Evolutionary conservation across 495 filamentous ascomycete genomes (phyloP).

Genomic region (Gamarada debralockiae): DNA sequence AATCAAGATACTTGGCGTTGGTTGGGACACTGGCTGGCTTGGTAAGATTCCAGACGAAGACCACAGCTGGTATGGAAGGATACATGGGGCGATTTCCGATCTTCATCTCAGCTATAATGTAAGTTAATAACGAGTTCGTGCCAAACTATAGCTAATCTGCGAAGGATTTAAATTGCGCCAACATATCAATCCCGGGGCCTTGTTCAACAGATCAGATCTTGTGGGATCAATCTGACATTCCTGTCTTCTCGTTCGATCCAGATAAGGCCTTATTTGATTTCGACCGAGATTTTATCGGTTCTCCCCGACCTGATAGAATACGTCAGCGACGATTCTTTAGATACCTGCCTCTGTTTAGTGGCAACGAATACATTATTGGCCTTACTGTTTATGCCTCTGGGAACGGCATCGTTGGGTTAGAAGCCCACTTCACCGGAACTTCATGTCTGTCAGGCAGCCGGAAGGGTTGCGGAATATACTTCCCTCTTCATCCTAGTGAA

Average conservation of each 20-base stretch:
- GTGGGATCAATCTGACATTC: slow-evolving; percentile 15
- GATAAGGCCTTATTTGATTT: slow-evolving; percentile 11
- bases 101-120: slow-evolving; percentile 5
- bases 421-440: slow-evolving; percentile 7
- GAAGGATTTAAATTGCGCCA: slow-evolving; percentile 9
- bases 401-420: slow-evolving; percentile 4
- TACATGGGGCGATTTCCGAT: background rate
- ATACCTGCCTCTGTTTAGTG: slow-evolving; percentile 13
- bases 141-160: background rate
- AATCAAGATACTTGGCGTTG: slow-evolving; percentile 7
- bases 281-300: slow-evolving; percentile 7
- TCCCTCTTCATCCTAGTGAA: slow-evolving; percentile 2
- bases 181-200: background rate
- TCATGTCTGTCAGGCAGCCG: slow-evolving; percentile 4
- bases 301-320: background rate
- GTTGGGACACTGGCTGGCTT: slow-evolving; percentile 15
- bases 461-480: slow-evolving; percentile 4
- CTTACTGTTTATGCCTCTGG: slow-evolving; percentile 9
- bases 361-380: slow-evolving; percentile 5
- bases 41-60: slow-evolving; percentile 7
- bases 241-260: background rate
- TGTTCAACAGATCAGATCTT: background rate
- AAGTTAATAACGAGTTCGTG: slow-evolving; percentile 3
- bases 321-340: slow-evolving; percentile 9
- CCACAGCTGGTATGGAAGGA: slow-evolving; percentile 10